These are phyloP conservation scores for Mycosphaerelloides madeirae DNA, from an alignment of 2,329 filamentous ascomycete species.

Conservation along the genomic window DNA sequence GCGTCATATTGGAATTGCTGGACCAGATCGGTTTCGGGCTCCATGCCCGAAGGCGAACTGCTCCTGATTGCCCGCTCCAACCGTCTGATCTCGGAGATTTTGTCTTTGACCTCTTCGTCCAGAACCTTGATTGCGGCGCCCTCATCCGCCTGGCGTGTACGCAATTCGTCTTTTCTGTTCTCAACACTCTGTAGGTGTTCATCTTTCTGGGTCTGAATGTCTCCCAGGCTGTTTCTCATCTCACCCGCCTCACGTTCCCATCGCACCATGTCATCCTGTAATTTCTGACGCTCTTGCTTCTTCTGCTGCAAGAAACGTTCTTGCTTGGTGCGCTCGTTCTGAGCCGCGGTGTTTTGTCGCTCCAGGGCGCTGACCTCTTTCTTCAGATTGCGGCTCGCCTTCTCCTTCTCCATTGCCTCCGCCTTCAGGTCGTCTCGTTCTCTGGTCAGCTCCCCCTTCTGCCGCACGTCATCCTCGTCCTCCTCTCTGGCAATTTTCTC, in stretches of 20 bases:
- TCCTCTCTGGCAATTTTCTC: constrained; percentile 63
- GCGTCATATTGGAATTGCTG: constrained; percentile 33
- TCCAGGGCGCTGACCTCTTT: constrained; percentile 76
- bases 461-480: constrained; percentile 47
- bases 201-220: constrained; percentile 38
- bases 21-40: constrained; percentile 28
- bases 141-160: constrained; percentile 40
- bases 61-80: constrained; percentile 62
- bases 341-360: constrained; percentile 72
- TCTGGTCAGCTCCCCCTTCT: constrained; percentile 54
- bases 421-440: constrained; percentile 76
- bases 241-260: constrained; percentile 62
- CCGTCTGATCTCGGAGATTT: constrained; percentile 65
- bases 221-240: constrained; percentile 45
- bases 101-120: constrained; percentile 69
- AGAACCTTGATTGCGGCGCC: constrained; percentile 53
- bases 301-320: constrained; percentile 68
- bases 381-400: constrained; percentile 77
- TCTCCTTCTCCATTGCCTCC: constrained; percentile 81
- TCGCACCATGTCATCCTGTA: constrained; percentile 64
- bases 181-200: constrained; percentile 35
- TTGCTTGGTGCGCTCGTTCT: constrained; percentile 72
- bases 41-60: constrained; percentile 39
- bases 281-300: constrained; percentile 61
- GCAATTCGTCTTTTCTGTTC: constrained; percentile 38